Base-by-base conservation (phyloP, 2,329 filamentous ascomycete species). In the Albophoma yamanashiensis region DNA sequence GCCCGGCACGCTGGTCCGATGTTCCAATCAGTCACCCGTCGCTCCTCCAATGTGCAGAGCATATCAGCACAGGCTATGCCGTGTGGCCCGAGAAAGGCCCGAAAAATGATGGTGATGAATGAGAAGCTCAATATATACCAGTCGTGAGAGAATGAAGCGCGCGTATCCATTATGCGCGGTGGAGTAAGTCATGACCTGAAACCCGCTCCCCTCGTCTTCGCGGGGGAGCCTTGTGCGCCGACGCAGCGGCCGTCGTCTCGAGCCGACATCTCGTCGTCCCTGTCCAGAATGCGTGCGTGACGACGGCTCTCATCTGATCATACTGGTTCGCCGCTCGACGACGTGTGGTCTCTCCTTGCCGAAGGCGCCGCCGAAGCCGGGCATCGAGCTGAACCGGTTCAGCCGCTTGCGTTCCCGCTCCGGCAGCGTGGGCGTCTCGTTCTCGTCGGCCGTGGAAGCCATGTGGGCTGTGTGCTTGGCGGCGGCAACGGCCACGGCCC, bases 311-410 rank as follows among this genome's bases (percentile, higher is more conserved):
- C 65, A 74, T 67, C 72, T 70, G 58, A 74, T 70, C 68, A 72
- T 73, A 70, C 74, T 76, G 61, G 72, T 68, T 62, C 77, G 73
- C 72, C 78, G 78, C 63, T 80, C 74, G 31, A 73, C 66, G 15
- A 70, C 65, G 34, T 69, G 65, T 25, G 70, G 66, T 63, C 66
- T 70, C 58, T 73, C 70, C 71, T 74, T 74, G 55, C 64, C 61
- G 14, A 76, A 78, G 43, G 61, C 63, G 53, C 68, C 64, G 25
- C 79, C 79, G 60, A 85, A 84, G 55, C 79, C 78, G 4, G 82
- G 78, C 73, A 85, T 82, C 34, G 79, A 79, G 62, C 79, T 82
- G 73, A 82, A 79, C 58, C 82, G 76, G 73, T 81, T 80, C 66
- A 82, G 63, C 60, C 76, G 74, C 76, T 82, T 83, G 64, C 79